These are phyloP conservation scores for Staphylotrichum longicolle DNA, from an alignment of 495 filamentous ascomycete genomes.

Conservation along the genomic window DNA sequence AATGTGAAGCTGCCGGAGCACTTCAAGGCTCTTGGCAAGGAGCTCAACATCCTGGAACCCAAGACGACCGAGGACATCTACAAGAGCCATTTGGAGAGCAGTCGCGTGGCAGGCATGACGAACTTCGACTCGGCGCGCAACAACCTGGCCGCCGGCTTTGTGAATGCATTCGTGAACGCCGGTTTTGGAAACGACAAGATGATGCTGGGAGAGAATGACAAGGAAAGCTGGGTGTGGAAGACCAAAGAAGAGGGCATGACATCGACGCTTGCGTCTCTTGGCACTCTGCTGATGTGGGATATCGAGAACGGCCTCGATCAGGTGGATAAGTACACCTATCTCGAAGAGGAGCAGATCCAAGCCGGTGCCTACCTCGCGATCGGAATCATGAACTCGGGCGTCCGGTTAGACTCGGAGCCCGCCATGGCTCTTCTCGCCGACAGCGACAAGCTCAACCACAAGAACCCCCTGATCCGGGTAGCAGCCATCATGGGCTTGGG, in stretches of 20 bases:
- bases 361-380: constrained; percentile 87
- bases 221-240: constrained; percentile 96
- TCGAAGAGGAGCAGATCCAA: constrained; percentile 77
- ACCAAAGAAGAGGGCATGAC: constrained; percentile 98
- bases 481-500: constrained; percentile 94
- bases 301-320: constrained; percentile 84
- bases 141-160: constrained; percentile 93
- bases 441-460: constrained; percentile 68
- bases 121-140: constrained; percentile 93
- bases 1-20: constrained; percentile 86
- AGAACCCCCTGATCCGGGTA: constrained; percentile 70
- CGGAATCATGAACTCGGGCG: constrained; percentile 90
- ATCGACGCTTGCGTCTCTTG: constrained; percentile 89
- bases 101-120: constrained; percentile 82
- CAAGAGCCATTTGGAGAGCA: constrained; percentile 97
- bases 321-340: constrained; percentile 89
- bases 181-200: constrained; percentile 95
- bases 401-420: constrained; percentile 80
- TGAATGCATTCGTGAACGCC: constrained; percentile 94
- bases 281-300: constrained; percentile 87
- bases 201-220: constrained; percentile 82
- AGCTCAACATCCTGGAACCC: constrained; percentile 93
- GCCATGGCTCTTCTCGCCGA: constrained; percentile 82
- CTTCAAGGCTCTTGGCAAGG: constrained; percentile 91
- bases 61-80: constrained; percentile 99